Evolutionary conservation across 805 yeast genomes (phyloP), one percentile per base, ranked within the genome.

Genomic region (Barnettozyma sp.): DNA sequence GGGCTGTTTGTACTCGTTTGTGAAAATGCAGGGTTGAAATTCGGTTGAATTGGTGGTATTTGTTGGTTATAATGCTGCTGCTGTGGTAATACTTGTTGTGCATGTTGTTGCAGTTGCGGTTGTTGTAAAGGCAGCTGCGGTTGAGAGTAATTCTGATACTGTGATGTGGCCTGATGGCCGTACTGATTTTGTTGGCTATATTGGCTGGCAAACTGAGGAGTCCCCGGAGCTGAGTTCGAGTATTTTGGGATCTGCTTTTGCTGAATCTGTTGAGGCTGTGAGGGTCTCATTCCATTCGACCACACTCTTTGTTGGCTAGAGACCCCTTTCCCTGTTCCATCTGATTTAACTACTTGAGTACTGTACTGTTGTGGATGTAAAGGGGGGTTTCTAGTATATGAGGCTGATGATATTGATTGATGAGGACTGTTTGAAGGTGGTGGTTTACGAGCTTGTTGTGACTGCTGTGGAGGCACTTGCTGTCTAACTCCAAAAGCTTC

Each of bases 401-500:
- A 18, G 5, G 34, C 7, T 15, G 30, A 11, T 19, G 29, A 17
- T 24, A 14, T 18, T 6, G 34, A 30, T 5, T 10, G 21, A 17
- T 29, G 5, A 10, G 27, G 17, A 11, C 11, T 11, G 22, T 27
- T 27, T 25, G 40, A 18, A 12, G 34, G 35, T 2, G 43, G 39
- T 15, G 39, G 36, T 19, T 42, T 41, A 22, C 47, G 38, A 14
- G 26, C 17, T 35, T 42, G 37, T 40, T 42, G 19, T 31, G n/a
- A n/a, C n/a, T n/a, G n/a, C n/a, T n/a, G n/a, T n/a, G n/a, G n/a
- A n/a, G n/a, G n/a, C n/a, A n/a, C n/a, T n/a, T 40, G 40, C 29
- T 35, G 32, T 26, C 48, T 36, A 13, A 33, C 38, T 1, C 55
- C 56, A 43, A 50, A 54, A 11, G 58, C 57, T 29, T 52, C 54